Evolutionary conservation across 2,329 filamentous ascomycete genomes (phyloP), one percentile per base, ranked within the genome.

Genomic region (Penicillium sp.): DNA sequence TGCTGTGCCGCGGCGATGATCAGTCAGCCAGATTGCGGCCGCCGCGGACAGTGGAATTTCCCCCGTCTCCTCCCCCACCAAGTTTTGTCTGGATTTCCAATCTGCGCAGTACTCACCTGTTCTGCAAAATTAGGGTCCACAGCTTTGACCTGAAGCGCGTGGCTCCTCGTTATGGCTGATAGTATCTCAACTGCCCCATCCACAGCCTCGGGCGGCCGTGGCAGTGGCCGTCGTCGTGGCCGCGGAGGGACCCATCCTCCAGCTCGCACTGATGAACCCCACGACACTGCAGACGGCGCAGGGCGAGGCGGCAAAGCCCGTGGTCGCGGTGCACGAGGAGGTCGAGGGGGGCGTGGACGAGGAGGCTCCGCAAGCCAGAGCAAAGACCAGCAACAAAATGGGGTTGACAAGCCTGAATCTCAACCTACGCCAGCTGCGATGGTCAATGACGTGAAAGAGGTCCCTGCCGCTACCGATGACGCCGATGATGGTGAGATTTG

Each of bases 401-500:
- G 49, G 35, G 13, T 51, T 6, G 53, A 49, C 26, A 46, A 43
- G n/a, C n/a, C 52, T 13, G 54, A 57, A 26, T 42, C 51, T 24
- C 51, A 54, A 13, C 34, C 56, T 3, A 27, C 44, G 6, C 44
- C 51, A 32, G 37, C 47, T 18, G 51, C 51, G 68, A 58, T 59
- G 46, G 62, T 59, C 46, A 66, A 67, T 39, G 50, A 44, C 42
- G 56, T 57, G 42, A 66, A 68, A 60, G 62, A 60, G 43, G 56
- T 62, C 32, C 48, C 57, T 29, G 54, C 56, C 12, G 61, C 59
- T 33, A 59, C 62, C 11, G 67, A 70, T 3, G 80, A 80, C 41
- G 79, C 78, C 25, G 74, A 75, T 28, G 86, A 90, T 47, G 84
- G 78, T 26, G 90, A 96, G 53, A 80, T 96, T 52, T 98, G 93